phyloP scores from a whole-genome alignment of 2,329 filamentous ascomycete species.

The Geosmithia flava region DNA sequence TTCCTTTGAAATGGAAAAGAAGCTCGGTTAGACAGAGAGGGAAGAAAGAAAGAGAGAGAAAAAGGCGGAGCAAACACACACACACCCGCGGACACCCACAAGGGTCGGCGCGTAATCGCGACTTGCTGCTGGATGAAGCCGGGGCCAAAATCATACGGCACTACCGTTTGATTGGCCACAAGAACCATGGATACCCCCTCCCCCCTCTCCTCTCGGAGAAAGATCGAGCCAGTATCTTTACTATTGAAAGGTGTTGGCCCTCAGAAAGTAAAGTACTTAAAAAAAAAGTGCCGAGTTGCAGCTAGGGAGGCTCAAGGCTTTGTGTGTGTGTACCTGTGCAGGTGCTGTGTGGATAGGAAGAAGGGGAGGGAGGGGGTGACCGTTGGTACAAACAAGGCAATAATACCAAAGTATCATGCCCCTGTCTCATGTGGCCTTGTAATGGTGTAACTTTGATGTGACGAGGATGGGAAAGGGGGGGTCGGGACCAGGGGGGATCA shows the following conservation, averaged over 20 bases:
- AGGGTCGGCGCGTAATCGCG: conserved; percentile 38
- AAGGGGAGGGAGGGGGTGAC: too few species aligned
- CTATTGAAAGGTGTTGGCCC: not conserved
- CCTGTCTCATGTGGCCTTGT: too few species aligned
- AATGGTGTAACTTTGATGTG: not conserved
- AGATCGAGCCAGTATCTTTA: not conserved
- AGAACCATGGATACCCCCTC: too few species aligned
- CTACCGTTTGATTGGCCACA: not conserved
- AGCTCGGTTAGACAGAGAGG: not conserved
- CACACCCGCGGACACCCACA: not conserved
- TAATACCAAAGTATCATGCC: too few species aligned
- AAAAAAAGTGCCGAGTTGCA: conserved; percentile 5
- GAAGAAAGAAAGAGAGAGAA: not conserved
- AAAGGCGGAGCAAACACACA: not conserved
- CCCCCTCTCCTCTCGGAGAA: too few species aligned
- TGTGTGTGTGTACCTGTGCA: not conserved
- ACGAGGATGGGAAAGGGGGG: not conserved
- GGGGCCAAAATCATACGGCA: not conserved
- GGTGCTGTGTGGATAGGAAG: not conserved
- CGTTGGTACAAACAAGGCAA: not conserved
- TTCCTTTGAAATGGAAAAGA: too few species aligned
- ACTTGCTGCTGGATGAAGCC: conserved; percentile 30
- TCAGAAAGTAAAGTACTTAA: conserved; percentile 3
- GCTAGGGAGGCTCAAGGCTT: not conserved
- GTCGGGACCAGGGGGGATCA: too few species aligned